Evolutionary conservation across 306 rosid species (phyloP), one percentile per base, ranked within the genome.

Genomic region (Corylus avellana): DNA sequence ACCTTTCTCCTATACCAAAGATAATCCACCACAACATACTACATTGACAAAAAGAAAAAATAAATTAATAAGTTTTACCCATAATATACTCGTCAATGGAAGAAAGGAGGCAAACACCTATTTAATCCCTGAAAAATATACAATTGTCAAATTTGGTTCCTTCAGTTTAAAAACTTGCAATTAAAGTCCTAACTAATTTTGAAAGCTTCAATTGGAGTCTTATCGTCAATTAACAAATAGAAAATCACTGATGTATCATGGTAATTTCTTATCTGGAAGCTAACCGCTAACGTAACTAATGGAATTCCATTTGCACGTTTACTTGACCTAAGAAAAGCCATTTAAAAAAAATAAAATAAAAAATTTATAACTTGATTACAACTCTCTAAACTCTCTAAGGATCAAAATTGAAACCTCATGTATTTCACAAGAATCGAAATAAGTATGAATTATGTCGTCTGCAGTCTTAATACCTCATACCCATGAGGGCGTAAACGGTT

Each of bases 21-120:
- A 88, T 80, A 96, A 89, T 96, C 99, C 88, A 91, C 97, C 80
- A 96, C 94, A 78, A 88, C 99, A 86, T 78, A 96, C 99, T 96
- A 77, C 89, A 87, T 35, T 75, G 85, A 67, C 69, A 18, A 49
- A 20, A 84, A 46, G 67, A 39, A 55, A 76, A 44, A 79, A 76
- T 32, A 80, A 14, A 25, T 12, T 12, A 55, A 27, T 3, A 20
- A 4, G 62, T 48, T 53, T 29, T 53, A 64, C 29, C 8, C 66
- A 9, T 48, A 35, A 69, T 57, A 61, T 57, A 47, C 4, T 25
- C 14, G 14, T 70, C 18, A 58, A 57, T 59, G 14, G 70, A 51
- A 68, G 62, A 48, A 59, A 3, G 25, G 7, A 11, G 66, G 37
- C 0, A 59, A 59, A 22, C 35, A 10, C 35, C 32, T 7, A 8